Evolutionary conservation across 73 alveolate genomes (phyloP).

Genomic region (Diophrys appendiculata): DNA sequence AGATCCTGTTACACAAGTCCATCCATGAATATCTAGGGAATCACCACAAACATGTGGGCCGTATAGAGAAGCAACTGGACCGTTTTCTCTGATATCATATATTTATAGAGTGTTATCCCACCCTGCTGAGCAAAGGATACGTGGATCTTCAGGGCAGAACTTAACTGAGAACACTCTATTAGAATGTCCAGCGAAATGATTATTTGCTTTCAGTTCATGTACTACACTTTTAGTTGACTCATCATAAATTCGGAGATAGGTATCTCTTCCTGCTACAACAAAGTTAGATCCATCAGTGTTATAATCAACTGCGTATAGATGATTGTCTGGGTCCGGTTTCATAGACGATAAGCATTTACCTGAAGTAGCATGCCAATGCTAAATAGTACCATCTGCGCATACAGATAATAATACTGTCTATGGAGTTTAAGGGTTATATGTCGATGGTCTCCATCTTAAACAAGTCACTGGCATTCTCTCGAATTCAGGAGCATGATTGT

Average conservation of each 20-base stretch:
- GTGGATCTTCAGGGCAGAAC: slow-evolving; percentile 71
- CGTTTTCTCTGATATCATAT: slow-evolving; percentile 72
- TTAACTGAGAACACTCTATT: slow-evolving; percentile 41
- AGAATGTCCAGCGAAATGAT: slow-evolving; percentile 24
- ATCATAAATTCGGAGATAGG: slow-evolving; percentile 81
- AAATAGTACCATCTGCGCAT: slow-evolving; percentile 64
- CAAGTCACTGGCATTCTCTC: slow-evolving; percentile 72
- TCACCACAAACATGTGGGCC: slow-evolving; percentile 77
- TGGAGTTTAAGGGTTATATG: slow-evolving; percentile 20
- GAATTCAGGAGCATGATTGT: slow-evolving; percentile 30
- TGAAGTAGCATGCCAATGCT: slow-evolving; percentile 69
- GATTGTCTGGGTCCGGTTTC: slow-evolving; percentile 35
- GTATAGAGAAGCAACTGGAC: slow-evolving; percentile 60
- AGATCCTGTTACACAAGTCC: too few relatives aligned
- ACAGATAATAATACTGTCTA: slow-evolving; percentile 36
- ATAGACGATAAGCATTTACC: slow-evolving; percentile 53
- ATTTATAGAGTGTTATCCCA: slow-evolving; percentile 81
- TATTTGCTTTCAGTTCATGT: slow-evolving; percentile 61
- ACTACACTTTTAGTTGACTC: slow-evolving; percentile 88
- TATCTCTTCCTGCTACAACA: slow-evolving; percentile 93
- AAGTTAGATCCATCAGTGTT: slow-evolving; percentile 85
- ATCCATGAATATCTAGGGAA: slow-evolving; percentile 59
- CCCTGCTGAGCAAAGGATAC: slow-evolving; percentile 71
- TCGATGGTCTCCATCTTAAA: slow-evolving; percentile 85
- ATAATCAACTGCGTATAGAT: slow-evolving; percentile 56